Base-by-base conservation (phyloP, 1,284 basidiomycete species). In the Boletus semigastroideus region DNA sequence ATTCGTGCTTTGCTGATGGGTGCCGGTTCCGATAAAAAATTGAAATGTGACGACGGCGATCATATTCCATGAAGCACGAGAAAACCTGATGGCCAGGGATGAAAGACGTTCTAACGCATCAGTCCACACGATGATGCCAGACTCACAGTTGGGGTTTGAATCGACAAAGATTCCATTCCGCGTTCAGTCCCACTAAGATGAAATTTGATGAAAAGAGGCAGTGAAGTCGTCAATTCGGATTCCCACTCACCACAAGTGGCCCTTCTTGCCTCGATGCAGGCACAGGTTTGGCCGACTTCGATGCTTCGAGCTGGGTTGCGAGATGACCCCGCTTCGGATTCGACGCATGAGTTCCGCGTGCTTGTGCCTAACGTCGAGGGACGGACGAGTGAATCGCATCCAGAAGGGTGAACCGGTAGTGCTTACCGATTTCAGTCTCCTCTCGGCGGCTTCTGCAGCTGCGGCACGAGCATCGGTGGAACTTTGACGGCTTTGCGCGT, bases 401-500 rank as follows among this genome's bases (percentile, higher is more conserved):
- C 39, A 51, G 51, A 63, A 55, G 44, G 45, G 36, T 37, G 30
- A 50, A 36, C 48, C 46, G 31, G 3, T 28, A 19, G 54, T 46
- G 72, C 83, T 68, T 59, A 87, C 86, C 66, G 77, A 77, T 70
- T 83, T 75, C 66, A 78, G 59, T 61, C 86, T 75, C 63, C 78
- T 76, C 68, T 89, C 87, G 53, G 86, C 86, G 51, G 86, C 86
- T 65, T 80, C 81, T 61, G 84, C 82, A 54, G 84, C 82, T 59
- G 86, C 86, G 40, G 71, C 65, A 62, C 85, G 79, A 63, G 78
- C 76, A 73, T 84, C 72, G 60, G 68, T 56, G 43, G 55, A 56
- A 47, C 54, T 49, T 49, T 57, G 70, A 59, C 60, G 60, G 53
- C 63, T 64, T 54, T 49, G 63, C 36, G 25, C 52, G 57, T 60